Conservation (phyloP, 257 asterid species). For the Przewalskia tangutica region DNA sequence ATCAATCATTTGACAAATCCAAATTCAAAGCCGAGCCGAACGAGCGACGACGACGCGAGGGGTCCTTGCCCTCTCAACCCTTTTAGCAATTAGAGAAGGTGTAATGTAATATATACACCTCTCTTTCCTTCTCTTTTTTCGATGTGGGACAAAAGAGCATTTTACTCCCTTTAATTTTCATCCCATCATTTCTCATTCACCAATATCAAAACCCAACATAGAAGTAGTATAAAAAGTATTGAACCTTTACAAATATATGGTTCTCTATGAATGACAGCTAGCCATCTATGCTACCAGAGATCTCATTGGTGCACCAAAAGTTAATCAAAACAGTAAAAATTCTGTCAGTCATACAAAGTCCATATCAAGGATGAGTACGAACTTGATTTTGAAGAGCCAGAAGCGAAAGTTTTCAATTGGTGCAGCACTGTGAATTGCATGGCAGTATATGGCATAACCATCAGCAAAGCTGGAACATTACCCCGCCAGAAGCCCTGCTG, state of each 20-base stretch:
- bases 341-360: not conserved
- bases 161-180: no score
- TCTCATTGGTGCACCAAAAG: not conserved
- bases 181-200: no score
- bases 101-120: no score
- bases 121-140: no score
- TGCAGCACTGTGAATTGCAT: slow-evolving; percentile 78
- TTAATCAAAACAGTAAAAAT: not conserved
- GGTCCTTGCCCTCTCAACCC: no score
- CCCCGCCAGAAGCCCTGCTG: slow-evolving; percentile 96
- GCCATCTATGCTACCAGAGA: not conserved
- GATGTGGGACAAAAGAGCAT: no score
- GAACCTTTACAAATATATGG: not conserved
- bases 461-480: slow-evolving; percentile 86
- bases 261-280: not conserved
- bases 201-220: no score
- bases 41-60: no score
- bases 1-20: no score
- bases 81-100: no score
- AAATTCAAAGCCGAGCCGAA: no score
- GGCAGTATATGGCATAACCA: slow-evolving; percentile 96
- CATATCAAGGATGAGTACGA: not conserved
- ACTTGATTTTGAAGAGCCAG: slow-evolving; percentile 92
- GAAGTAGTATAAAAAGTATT: not conserved
- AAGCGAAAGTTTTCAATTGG: slow-evolving; percentile 59